Conservation (phyloP, 257 asterid genomes). For the Scutellaria minor region DNA sequence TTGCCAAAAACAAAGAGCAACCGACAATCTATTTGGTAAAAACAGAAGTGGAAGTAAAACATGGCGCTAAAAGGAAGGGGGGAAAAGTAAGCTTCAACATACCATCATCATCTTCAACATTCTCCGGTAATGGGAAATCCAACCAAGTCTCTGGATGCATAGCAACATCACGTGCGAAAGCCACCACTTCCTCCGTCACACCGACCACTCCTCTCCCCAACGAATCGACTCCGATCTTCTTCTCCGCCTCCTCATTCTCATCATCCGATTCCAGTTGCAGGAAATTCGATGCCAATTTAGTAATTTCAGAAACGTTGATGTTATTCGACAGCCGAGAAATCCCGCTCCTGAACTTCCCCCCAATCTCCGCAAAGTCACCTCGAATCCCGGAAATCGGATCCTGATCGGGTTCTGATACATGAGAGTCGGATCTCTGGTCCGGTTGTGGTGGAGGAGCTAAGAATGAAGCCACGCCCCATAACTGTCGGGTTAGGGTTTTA, state of each 20-base stretch:
- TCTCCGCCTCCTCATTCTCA: conserved; percentile 50
- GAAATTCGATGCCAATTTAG: conserved; percentile 84
- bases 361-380: conserved; percentile 89
- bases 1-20: background rate
- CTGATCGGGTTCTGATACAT: conserved; percentile 41
- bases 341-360: conserved; percentile 90
- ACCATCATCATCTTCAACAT: conserved; percentile 56
- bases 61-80: background rate
- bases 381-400: conserved; percentile 65
- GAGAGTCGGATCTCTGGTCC: conserved; percentile 44
- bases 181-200: conserved; percentile 82
- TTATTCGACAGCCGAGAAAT: conserved; percentile 78
- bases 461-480: conserved; percentile 99
- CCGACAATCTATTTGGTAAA: conserved; percentile 13
- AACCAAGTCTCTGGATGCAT: conserved; percentile 96
- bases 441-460: conserved; percentile 87
- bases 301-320: conserved; percentile 81
- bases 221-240: conserved; percentile 34
- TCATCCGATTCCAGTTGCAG: conserved; percentile 83
- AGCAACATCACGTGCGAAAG: conserved; percentile 75
- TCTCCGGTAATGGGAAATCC: conserved; percentile 76
- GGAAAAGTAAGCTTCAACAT: background rate
- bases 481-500: conserved; percentile 84
- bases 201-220: conserved; percentile 63
- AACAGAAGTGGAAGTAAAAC: background rate